Conservation (phyloP, 805 yeast genomes). For the Ogataea henricii region DNA sequence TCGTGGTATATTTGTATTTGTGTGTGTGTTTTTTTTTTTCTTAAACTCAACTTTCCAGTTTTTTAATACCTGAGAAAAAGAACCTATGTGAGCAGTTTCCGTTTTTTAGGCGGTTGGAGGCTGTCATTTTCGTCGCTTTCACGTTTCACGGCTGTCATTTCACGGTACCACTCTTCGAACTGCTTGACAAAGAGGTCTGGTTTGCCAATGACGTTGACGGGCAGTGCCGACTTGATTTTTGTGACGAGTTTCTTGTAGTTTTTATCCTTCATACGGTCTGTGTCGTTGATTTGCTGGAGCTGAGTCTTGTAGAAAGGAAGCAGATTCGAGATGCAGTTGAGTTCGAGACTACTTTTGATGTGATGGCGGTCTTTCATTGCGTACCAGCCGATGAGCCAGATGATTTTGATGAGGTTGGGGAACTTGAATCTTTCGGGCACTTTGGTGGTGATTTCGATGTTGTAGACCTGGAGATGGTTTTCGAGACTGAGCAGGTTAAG, state of each 20-base stretch:
- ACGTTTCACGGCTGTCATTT: conserved; percentile 3
- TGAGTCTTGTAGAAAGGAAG: conserved; percentile 28
- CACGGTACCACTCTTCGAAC: conserved; percentile 26
- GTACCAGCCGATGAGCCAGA: conserved; percentile 67
- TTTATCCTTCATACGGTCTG: conserved; percentile 16
- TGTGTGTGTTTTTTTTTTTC: background rate
- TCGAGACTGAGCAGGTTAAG: conserved; percentile 63
- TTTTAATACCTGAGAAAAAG: too few relatives aligned
- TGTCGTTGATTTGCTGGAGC: conserved; percentile 17
- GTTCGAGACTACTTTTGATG: conserved; percentile 15
- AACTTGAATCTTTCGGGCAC: conserved; percentile 78
- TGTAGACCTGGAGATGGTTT: conserved; percentile 61
- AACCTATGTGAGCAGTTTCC: too few relatives aligned
- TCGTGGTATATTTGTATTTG: background rate
- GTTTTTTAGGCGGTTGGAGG: too few relatives aligned
- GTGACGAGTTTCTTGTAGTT: conserved; percentile 15
- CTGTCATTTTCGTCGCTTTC: too few relatives aligned
- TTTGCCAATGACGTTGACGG: conserved; percentile 27
- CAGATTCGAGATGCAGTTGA: conserved; percentile 24
- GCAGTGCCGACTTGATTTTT: conserved; percentile 25
- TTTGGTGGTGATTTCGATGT: conserved; percentile 64
- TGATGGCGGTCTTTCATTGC: conserved; percentile 17
- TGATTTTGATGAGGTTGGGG: conserved; percentile 69
- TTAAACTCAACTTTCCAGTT: too few relatives aligned
- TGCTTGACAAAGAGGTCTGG: conserved; percentile 24